Evolutionary conservation across 2,329 filamentous ascomycete species (phyloP), one percentile per base, ranked within the genome.

Genomic region (Monosporascus sp.): DNA sequence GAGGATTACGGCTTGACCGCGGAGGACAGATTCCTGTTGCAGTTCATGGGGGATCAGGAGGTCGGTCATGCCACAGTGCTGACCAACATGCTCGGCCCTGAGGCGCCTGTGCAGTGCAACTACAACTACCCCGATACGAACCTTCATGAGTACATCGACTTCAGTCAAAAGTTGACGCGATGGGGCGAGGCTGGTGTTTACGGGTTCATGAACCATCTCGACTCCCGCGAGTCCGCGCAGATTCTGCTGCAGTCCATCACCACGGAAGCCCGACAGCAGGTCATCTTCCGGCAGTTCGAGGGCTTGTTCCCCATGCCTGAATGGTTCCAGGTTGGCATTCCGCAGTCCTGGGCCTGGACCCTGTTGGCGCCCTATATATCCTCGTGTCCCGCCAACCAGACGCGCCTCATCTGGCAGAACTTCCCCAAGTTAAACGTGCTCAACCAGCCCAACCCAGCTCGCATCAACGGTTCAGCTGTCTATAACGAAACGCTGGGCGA

Each of bases 301-400:
- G 90, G 89, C 17, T 79, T 90, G 7, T 88, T 89, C 70, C 87
- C 90, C 22, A 89, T 90, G 86, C 87, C 89, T 0, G 86, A 88
- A 9, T 94, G 88, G 88, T 91, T 93, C 66, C 84, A 89, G 63
- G 78, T 84, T 6, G 88, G 88, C 40, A 85, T 93, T 24, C 89
- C 89, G 0, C 90, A 95, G 68, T 89, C 86, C 0, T 95, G 89
- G 89, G 82, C 85, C 0, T 95, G 90, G 90, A 88, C 89, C 0
- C 78, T 90, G 22, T 76, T 94, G 5, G 89, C 90, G 0, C 90
- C 89, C 0, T 91, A 91, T 70, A 92, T 95, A 68, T 85, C 82
- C 37, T 86, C 79, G 5, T 95, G 90, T 68, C 89, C 90, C 0
- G 73, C 72, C 44, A 83, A 87, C 67, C 84, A 86, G 60, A 93